Conservation (phyloP, 2,329 filamentous ascomycete species). For the Didymella pinodella region DNA sequence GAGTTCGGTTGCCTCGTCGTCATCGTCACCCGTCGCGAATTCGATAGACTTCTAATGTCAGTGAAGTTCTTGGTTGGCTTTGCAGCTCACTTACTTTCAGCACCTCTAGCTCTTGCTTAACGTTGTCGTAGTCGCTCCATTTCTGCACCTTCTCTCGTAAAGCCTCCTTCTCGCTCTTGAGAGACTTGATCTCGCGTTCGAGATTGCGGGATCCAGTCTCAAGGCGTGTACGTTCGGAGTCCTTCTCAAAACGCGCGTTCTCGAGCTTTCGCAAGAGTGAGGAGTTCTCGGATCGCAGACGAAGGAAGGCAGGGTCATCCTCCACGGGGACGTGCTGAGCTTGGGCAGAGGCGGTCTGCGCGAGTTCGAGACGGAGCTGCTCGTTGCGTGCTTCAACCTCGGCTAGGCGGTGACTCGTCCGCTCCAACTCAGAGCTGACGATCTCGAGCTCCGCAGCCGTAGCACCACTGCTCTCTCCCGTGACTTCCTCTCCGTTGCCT, state of each 20-base stretch:
- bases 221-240: constrained; percentile 77
- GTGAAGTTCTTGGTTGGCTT: constrained; percentile 20
- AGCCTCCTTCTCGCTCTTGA: constrained; percentile 81
- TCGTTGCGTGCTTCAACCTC: constrained; percentile 95
- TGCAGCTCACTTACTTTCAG: constrained; percentile 66
- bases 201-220: constrained; percentile 79
- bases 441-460: constrained; percentile 93
- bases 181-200: constrained; percentile 76
- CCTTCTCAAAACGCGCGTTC: constrained; percentile 80
- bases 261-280: constrained; percentile 90
- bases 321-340: constrained; percentile 72
- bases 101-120: constrained; percentile 95
- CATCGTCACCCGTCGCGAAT: constrained; percentile 85
- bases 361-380: constrained; percentile 87
- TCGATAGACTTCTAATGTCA: constrained; percentile 75
- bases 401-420: constrained; percentile 83
- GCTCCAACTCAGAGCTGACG: constrained; percentile 88
- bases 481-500: constrained; percentile 72
- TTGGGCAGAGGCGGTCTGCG: constrained; percentile 80
- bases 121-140: constrained; percentile 93
- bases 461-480: constrained; percentile 68
- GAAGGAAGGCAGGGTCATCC: constrained; percentile 88
- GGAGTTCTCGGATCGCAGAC: constrained; percentile 90
- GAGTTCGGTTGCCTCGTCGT: constrained; percentile 55
- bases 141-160: constrained; percentile 84